Base-by-base conservation (phyloP, 108 stramenopile species). In the Fistulifera solaris region DNA sequence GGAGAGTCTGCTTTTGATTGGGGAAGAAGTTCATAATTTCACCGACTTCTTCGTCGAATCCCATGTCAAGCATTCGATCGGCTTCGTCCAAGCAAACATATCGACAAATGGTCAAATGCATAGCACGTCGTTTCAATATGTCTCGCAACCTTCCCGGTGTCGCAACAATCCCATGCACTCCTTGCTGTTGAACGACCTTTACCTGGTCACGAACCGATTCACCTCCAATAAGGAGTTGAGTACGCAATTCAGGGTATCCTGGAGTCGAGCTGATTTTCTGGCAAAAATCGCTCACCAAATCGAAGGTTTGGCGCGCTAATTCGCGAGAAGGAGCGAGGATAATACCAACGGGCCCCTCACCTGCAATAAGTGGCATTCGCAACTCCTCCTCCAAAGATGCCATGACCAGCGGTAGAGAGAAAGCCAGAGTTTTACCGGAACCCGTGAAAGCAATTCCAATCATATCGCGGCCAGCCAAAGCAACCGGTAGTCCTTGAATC, bases 391-490 rank as follows among this genome's bases (percentile, higher is more conserved):
- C 97, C 58, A 98, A 65, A 7, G 99, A 89, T 14, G 85, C 83
- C 88, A 96, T 84, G 40, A 99, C 83, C 41, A 98, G 59, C 3
- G 99, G 99, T 27, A 99, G 57, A 12, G 78, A 71, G 72, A 99
- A 99, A 15, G 93, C 83, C 13, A 99, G 56, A 0, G 97, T 99
- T 63, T 99, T 99, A 18, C 99, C 99, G 25, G 71, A 67, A 17
- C 89, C 89, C 4, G 99, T 99, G 63, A 98, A 98, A 27, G 99
- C 99, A 56, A 99, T 98, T 24, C 99, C 99, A 42, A 99, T 92
- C 96, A 99, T 95, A 67, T 99, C 99, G 21, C 99, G 77, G 18
- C 94, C 94, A 1, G 90, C 76, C 41, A 99, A 71, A 1, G 96
- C 94, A 25, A 95, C 96, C 2, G 99, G 93, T 24, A 99, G 62